A percentile compares a stretch with the other conserved stretches of the same genome.
phyloP scores from a whole-genome alignment of 805 yeast species.

The Tetrapisispora pingtungensis region DNA sequence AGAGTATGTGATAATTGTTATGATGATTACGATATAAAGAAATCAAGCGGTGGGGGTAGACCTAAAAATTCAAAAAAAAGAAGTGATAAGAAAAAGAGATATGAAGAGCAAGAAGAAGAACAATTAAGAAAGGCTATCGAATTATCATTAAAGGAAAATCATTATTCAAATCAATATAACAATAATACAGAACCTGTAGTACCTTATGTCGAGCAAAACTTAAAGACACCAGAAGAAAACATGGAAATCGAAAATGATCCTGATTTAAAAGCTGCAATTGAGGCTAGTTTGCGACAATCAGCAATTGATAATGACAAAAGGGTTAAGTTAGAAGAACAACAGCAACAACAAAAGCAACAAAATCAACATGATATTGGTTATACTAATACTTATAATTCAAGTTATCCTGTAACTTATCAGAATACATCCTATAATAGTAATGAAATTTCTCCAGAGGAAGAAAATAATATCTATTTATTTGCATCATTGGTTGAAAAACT shows the following conservation, averaged over 20 bases:
- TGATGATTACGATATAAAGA: constrained; percentile 43
- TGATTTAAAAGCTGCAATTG: constrained; percentile 89
- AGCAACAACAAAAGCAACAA: constrained; percentile 6
- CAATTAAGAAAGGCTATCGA: constrained; percentile 71
- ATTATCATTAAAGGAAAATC: constrained; percentile 56
- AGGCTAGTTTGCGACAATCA: constrained; percentile 75
- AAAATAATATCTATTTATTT: constrained; percentile 58
- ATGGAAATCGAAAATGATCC: constrained; percentile 53
- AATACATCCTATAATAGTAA: background rate
- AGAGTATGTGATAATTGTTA: constrained; percentile 90
- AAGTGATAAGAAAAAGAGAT: constrained; percentile 19
- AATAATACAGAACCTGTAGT: constrained; percentile 20
- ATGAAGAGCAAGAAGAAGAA: constrained; percentile 48
- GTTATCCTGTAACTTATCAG: constrained; percentile 14
- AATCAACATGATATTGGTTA: constrained; percentile 1
- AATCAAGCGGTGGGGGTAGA: constrained; percentile 12
- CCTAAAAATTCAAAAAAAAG: constrained; percentile 9
- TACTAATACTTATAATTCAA: constrained; percentile 5
- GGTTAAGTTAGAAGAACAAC: constrained; percentile 4
- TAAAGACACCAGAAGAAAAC: background rate
- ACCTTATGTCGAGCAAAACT: constrained; percentile 10
- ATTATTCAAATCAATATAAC: background rate
- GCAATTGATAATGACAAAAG: constrained; percentile 32
- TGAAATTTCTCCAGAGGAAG: constrained; percentile 47
- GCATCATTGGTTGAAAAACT: constrained; percentile 52